These are phyloP conservation scores for Eucalyptus marginata DNA, from an alignment of 345 rosid species.

Conservation along the genomic window DNA sequence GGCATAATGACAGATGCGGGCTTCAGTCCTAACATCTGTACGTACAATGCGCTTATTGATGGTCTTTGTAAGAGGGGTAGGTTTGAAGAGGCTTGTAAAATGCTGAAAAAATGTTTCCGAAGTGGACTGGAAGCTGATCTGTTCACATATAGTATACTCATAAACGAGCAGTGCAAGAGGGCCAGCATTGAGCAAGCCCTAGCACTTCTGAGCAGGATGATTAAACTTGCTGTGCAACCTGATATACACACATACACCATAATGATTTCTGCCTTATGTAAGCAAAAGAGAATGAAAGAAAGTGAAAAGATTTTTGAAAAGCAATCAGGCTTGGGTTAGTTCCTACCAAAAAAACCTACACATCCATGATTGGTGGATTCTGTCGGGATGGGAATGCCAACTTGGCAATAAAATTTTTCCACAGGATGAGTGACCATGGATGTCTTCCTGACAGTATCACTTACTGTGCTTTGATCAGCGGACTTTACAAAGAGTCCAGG, in stretches of 20 bases:
- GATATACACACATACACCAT: conserved; percentile 60
- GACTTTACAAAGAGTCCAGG: conserved; percentile 74
- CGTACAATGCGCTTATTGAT: conserved; percentile 46
- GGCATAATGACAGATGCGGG: conserved; percentile 53
- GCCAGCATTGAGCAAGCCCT: conserved; percentile 37
- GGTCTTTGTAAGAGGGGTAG: conserved; percentile 62
- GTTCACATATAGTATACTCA: conserved; percentile 76
- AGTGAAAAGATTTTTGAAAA: conserved; percentile 48
- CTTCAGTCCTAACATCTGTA: conserved; percentile 45
- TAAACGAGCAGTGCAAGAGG: conserved; percentile 56
- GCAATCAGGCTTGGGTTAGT: conserved; percentile 36
- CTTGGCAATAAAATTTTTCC: conserved; percentile 39
- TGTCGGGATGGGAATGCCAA: conserved; percentile 41
- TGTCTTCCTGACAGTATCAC: conserved; percentile 63
- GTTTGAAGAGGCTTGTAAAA: conserved; percentile 47
- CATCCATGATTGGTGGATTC: conserved; percentile 74
- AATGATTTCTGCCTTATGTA: conserved; percentile 58
- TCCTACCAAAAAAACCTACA: conserved; percentile 86
- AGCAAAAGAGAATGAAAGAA: conserved; percentile 54
- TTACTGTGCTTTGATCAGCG: conserved; percentile 73
- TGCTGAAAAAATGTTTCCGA: conserved; percentile 33
- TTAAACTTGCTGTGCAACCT: conserved; percentile 43
- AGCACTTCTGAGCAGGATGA: conserved; percentile 49
- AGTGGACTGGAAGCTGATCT: conserved; percentile 57
- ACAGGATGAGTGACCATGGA: conserved; percentile 45